Evolutionary conservation across 1,284 basidiomycete species (phyloP), one percentile per base, ranked within the genome.

Genomic region (Ustilago loliicola): DNA sequence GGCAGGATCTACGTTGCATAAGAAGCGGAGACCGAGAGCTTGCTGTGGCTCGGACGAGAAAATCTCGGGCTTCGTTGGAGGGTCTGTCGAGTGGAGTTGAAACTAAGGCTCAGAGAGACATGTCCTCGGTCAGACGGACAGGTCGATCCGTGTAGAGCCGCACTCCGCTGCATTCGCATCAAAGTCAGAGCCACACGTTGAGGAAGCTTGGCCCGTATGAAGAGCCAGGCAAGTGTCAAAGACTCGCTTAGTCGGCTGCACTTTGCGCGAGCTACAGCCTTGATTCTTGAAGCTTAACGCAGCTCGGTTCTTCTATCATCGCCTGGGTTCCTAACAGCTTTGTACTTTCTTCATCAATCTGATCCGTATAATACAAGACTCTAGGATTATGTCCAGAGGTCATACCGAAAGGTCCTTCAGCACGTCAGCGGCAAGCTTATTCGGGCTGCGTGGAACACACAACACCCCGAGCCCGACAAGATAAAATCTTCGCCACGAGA

Each of bases 51-150:
- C 50, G 60, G 38, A 61, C 32, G 47, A 57, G 47, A 53, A 58
- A 47, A 6, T 45, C 42, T 15, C 36, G 17, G 7, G 36, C 36
- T 38, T 38, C 9, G 15, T 38, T 38, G 36, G 15, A 38, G 36
- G 9, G 36, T 38, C 32, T 38, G 36, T 38, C 11, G 21, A 40
- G 34, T 60, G 58, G 34, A 60, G 50, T 45, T 17, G 47, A 52
- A 29, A 56, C 69, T 60, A 68, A 62, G 60, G 62, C 72, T 74
- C 72, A 74, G 66, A 74, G 72, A 74, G 59, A 69, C 66, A 69
- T 53, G 45, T 45, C 27, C 59, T 67, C 72, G 59, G 66, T n/a
- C 52, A 59, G 29, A 36, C 30, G 51, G n/a, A 29, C 34, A 19
- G 60, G 36, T 40, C 47, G 32, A 45, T 51, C 25, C 36, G 13